phyloP scores from a whole-genome alignment of 345 rosid genomes.

The Abelmoschus esculentus region DNA sequence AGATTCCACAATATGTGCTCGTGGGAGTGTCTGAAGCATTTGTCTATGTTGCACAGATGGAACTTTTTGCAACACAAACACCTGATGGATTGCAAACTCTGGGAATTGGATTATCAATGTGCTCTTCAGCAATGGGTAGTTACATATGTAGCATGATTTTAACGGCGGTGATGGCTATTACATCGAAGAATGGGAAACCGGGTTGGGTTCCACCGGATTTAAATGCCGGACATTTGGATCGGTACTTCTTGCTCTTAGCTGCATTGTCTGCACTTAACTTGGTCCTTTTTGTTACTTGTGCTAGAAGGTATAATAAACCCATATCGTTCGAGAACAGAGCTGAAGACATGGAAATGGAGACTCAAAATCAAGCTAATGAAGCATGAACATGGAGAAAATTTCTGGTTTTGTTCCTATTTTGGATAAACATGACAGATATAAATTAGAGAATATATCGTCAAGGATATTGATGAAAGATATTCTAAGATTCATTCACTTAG shows the following conservation, averaged over 20 bases:
- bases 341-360: not conserved
- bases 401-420: too few species aligned
- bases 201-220: constrained; percentile 38
- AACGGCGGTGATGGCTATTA: constrained; percentile 24
- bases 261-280: constrained; percentile 15
- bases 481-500: not conserved
- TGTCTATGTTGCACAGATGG: constrained; percentile 30
- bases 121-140: constrained; percentile 29
- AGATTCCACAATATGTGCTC: constrained; percentile 26
- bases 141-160: constrained; percentile 22
- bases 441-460: not conserved
- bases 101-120: constrained; percentile 30
- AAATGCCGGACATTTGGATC: constrained; percentile 31
- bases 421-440: not conserved
- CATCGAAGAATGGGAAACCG: constrained; percentile 15
- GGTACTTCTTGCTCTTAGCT: constrained; percentile 32
- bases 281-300: constrained; percentile 10
- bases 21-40: constrained; percentile 33
- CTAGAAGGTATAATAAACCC: constrained; percentile 15
- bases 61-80: constrained; percentile 24
- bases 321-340: constrained; percentile 15
- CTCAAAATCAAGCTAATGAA: not conserved
- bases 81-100: constrained; percentile 33
- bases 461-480: not conserved
- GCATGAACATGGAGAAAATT: not conserved